These are phyloP conservation scores for Sequoiadendron giganteum DNA, from an alignment of 75 land plant species.

Conservation along the genomic window DNA sequence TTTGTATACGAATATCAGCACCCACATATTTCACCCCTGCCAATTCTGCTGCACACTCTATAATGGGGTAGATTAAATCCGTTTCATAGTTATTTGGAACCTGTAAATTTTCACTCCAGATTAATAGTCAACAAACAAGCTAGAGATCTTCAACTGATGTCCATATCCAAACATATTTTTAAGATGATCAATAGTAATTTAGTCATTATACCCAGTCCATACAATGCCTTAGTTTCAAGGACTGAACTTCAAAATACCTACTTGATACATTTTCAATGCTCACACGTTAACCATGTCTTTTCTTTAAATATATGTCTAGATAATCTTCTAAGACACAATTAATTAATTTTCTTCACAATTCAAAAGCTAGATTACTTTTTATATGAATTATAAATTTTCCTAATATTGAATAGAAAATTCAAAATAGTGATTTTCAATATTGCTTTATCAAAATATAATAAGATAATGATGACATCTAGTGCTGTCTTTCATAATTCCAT, in stretches of 20 bases:
- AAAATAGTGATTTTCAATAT: neutral
- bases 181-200: neutral
- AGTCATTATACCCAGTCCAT: neutral
- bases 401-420: neutral
- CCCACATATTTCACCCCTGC: conserved; percentile 68
- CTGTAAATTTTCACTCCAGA: conserved; percentile 36
- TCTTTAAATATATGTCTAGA: neutral
- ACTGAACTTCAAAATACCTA: neutral
- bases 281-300: neutral
- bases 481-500: neutral
- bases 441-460: neutral
- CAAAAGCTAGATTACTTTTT: neutral
- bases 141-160: neutral
- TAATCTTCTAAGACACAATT: neutral
- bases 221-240: neutral
- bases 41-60: conserved; percentile 70
- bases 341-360: neutral
- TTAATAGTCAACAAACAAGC: neutral
- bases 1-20: conserved; percentile 58
- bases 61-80: conserved; percentile 91
- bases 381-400: neutral
- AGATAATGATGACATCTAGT: neutral
- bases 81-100: conserved; percentile 98
- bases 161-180: neutral
- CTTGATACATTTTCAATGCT: neutral